These are phyloP conservation scores for Penicillium antarcticum DNA, from an alignment of 495 filamentous ascomycete genomes.

Conservation along the genomic window DNA sequence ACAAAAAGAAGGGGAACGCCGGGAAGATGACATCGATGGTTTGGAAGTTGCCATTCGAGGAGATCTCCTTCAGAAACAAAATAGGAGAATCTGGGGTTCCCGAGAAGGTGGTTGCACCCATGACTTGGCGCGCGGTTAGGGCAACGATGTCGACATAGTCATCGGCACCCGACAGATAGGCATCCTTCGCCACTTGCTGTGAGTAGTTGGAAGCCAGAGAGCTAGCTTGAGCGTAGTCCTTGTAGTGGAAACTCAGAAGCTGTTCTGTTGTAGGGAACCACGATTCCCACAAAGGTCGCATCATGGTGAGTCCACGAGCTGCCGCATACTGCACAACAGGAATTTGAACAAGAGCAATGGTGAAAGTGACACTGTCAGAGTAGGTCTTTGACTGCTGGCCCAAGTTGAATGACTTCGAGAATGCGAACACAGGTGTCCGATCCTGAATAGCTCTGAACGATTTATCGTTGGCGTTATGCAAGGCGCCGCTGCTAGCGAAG, in stretches of 20 bases:
- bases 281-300: slow-evolving; percentile 84
- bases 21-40: slow-evolving; percentile 98
- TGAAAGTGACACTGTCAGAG: slow-evolving; percentile 66
- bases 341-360: slow-evolving; percentile 77
- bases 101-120: slow-evolving; percentile 85
- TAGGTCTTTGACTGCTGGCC: slow-evolving; percentile 16
- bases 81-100: slow-evolving; percentile 83
- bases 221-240: slow-evolving; percentile 63
- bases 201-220: slow-evolving; percentile 75
- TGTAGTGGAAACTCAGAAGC: slow-evolving; percentile 71
- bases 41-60: slow-evolving; percentile 89
- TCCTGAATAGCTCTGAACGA: slow-evolving; percentile 72
- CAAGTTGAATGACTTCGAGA: slow-evolving; percentile 74
- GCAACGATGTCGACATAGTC: slow-evolving; percentile 76
- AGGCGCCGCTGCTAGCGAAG: slow-evolving; percentile 67
- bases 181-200: slow-evolving; percentile 70
- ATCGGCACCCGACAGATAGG: slow-evolving; percentile 50
- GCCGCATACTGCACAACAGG: slow-evolving; percentile 86
- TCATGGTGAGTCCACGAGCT: slow-evolving; percentile 72
- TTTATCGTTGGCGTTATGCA: slow-evolving; percentile 64
- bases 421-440: slow-evolving; percentile 87
- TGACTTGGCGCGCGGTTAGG: slow-evolving; percentile 84
- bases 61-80: slow-evolving; percentile 93
- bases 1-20: slow-evolving; percentile 90
- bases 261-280: slow-evolving; percentile 63